phyloP scores from a whole-genome alignment of 2,329 filamentous ascomycete species.

The Knoxdaviesia capensis region DNA sequence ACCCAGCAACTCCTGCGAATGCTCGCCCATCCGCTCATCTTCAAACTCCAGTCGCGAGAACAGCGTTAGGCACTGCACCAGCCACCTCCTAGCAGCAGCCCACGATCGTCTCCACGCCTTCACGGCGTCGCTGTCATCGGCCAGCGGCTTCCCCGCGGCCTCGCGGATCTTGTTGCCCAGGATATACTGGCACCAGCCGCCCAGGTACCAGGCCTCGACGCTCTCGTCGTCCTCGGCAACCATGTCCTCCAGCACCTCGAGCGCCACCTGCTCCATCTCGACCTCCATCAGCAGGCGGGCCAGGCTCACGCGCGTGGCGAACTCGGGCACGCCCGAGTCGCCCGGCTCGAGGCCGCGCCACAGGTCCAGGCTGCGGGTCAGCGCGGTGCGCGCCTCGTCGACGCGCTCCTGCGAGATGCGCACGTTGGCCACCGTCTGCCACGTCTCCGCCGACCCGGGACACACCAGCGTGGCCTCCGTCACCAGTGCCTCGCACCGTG shows the following conservation, averaged over 20 bases:
- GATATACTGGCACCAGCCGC: slow-evolving; percentile 80
- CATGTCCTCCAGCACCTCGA: slow-evolving; percentile 67
- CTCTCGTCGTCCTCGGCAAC: slow-evolving; percentile 81
- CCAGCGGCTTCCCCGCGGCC: slow-evolving; percentile 13
- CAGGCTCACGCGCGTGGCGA: slow-evolving; percentile 67
- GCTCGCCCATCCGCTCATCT: slow-evolving; percentile 56
- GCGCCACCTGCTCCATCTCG: slow-evolving; percentile 64
- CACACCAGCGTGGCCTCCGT: slow-evolving; percentile 79
- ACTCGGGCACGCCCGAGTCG: slow-evolving; percentile 61
- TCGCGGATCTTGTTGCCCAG: slow-evolving; percentile 25
- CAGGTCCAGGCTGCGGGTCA: slow-evolving; percentile 58
- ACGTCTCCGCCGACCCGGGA: slow-evolving; percentile 65
- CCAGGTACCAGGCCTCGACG: slow-evolving; percentile 92
- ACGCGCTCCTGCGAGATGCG: slow-evolving; percentile 68
- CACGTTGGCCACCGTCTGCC: slow-evolving; percentile 88
- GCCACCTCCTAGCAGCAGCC: slow-evolving; percentile 62
- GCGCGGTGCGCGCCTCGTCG: slow-evolving; percentile 62
- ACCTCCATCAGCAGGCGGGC: slow-evolving; percentile 78
- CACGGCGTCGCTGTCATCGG: slow-evolving; percentile 12
- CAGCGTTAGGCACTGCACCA: slow-evolving; percentile 62
- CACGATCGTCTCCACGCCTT: slow-evolving; percentile 41
- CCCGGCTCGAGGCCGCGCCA: slow-evolving; percentile 65
- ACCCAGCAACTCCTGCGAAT: slow-evolving; percentile 50
- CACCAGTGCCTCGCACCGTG: slow-evolving; percentile 67
- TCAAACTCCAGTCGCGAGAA: slow-evolving; percentile 68